Evolutionary conservation across 257 asterid species (phyloP), one percentile per base, ranked within the genome.

Genomic region (Echites panduratus): DNA sequence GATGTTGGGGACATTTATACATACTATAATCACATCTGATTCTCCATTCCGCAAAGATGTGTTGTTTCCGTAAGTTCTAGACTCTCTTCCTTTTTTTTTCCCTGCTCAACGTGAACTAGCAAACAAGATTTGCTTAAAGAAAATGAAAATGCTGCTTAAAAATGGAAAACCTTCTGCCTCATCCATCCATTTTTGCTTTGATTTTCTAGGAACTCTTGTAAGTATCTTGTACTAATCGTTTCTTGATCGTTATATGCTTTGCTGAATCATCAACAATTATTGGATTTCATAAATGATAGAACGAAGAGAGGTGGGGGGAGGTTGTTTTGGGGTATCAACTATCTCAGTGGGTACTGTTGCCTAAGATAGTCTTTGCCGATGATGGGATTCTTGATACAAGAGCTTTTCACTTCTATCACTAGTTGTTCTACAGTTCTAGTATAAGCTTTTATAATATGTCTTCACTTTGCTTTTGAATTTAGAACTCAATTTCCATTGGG

Each of bases 31-130:
- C 50, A 86, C 86, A 1, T 89, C 85, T 82, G 97, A 97, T 66
- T 85, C 95, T 71, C 98, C 98, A 29, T 93, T 90, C 79, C 91
- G 89, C 82, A 66, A 2, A 75, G 96, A 80, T 45, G 8, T 85
- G 77, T 77, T 84, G 19, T 87, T 92, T 65, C 96, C 94, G 98
- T 90, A 76, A 88, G 97, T 69, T 32, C 9, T 57, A 16, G 49
- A 13, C 16, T 49, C 12, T 70, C 41, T 50, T 43, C 47, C 59
- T 32, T 0, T 12, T 29, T 44, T 49, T 59, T 59, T 47, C 24
- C 20, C 50, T 63, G 62, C 65, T 35, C 20, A 49, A n/a, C 11
- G 35, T 53, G 26, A 17, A 12, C 38, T 66, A 65, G 35, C 52
- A 50, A 40, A 65, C n/a, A 48, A 38, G 38, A 38, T 70, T 40